These are phyloP conservation scores for Euphorbia pulcherrima DNA, from an alignment of 345 rosid species.

Conservation along the genomic window DNA sequence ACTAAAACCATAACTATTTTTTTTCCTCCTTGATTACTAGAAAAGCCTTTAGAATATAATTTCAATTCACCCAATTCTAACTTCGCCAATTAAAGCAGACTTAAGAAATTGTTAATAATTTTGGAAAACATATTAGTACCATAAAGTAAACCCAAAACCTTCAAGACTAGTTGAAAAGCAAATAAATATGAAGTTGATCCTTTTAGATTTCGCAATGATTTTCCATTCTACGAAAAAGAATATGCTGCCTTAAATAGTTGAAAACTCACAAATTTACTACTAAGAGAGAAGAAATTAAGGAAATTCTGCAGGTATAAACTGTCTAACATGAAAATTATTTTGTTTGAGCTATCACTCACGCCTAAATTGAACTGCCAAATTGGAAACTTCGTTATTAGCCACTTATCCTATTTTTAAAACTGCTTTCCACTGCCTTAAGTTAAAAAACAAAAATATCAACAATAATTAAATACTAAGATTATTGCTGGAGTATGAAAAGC, in stretches of 20 bases:
- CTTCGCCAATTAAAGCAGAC: not conserved
- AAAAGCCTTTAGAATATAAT: not conserved
- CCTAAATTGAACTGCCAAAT: not conserved
- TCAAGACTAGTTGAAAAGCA: not conserved
- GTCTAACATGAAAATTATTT: not conserved
- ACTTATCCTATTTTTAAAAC: too few species aligned
- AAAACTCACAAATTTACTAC: not conserved
- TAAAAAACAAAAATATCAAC: not conserved
- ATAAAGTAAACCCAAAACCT: not conserved
- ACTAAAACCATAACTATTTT: slow-evolving; percentile 9
- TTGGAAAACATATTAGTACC: not conserved
- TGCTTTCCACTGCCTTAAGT: not conserved
- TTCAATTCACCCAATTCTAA: not conserved
- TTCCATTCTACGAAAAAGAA: not conserved
- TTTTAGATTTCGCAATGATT: not conserved
- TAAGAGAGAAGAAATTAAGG: not conserved
- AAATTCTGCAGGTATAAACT: not conserved
- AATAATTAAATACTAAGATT: not conserved
- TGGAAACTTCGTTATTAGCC: not conserved
- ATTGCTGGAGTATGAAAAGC: not conserved
- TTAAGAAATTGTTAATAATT: not conserved
- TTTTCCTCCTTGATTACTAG: not conserved
- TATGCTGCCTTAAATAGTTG: not conserved
- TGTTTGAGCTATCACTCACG: not conserved
- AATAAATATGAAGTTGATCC: not conserved